Evolutionary conservation across 208 protist genomes (phyloP), one percentile per base, ranked within the genome.

Genomic region (Leishmania arabica): DNA sequence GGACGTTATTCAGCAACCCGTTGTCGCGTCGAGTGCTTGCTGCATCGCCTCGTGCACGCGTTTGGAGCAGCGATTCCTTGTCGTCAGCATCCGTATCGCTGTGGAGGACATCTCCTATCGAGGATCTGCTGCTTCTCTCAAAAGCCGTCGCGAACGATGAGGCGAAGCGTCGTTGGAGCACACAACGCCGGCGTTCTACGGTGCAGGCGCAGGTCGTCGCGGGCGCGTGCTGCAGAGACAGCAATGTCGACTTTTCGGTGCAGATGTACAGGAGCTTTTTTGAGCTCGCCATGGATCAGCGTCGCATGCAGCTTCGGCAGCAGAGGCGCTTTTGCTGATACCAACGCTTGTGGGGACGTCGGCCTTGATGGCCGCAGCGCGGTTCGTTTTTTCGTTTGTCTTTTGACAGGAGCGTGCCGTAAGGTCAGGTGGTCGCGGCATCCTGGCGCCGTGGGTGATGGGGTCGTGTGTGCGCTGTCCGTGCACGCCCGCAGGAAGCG

Each of bases 181-280:
- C 19, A 27, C 42, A 0, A 19, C 17, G 2, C 9, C 68, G 45
- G 42, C 68, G 42, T 7, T 4, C 0, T 49, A 72, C 42, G 9
- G 68, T 6, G 37, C 3, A 49, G 6, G 27, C 34, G 40, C 37
- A 24, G 5, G 40, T 19, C 40, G 34, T 47, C 11, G 31, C 13
- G 3, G 8, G 19, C 4, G 6, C 15, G 37, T 6, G 24, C 42
- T 8, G 21, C 9, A 31, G 31, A n/a, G 31, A 7, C 11, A 47
- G 6, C 37, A 24, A 51, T 51, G 21, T 31, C 2, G 68, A 72
- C 24, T 13, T 51, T 1, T 72, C 68, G 24, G 68, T 11, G 21
- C 68, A 72, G 27, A 53, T 51, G 68, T 72, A 72, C 68, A 47
- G 15, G 27, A 49, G 17, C 8, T 72, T 72, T 72, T 72, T 72